Percentiles rank a stretch among this genome's conserved stretches.
These are phyloP conservation scores for Melaleuca quinquenervia DNA, from an alignment of 345 rosid species.

Conservation along the genomic window DNA sequence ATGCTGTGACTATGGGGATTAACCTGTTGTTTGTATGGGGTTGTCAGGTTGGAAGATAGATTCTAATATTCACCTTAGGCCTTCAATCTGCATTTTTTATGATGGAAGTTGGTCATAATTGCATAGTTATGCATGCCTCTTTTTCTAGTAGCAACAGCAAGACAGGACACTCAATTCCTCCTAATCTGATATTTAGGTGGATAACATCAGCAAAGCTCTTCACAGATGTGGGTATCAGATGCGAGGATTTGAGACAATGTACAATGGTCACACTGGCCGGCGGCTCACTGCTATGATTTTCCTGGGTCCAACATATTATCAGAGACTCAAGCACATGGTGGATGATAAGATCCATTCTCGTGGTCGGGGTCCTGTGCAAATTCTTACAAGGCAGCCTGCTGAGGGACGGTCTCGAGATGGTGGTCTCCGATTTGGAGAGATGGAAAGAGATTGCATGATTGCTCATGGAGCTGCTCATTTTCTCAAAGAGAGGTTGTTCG, in stretches of 20 bases:
- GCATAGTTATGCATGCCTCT: not conserved
- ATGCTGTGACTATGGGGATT: not conserved
- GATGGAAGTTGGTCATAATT: not conserved
- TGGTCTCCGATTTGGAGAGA: constrained; percentile 95
- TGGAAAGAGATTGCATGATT: constrained; percentile 98
- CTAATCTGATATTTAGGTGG: constrained; percentile 43
- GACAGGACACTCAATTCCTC: not conserved
- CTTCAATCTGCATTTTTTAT: not conserved
- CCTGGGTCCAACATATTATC: constrained; percentile 97
- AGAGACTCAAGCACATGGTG: constrained; percentile 95
- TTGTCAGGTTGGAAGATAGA: not conserved
- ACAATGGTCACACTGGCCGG: constrained; percentile 93
- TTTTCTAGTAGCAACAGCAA: not conserved
- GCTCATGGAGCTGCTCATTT: constrained; percentile 97
- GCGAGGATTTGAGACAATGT: constrained; percentile 99
- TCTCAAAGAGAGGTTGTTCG: constrained; percentile 88
- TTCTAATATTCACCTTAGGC: not conserved
- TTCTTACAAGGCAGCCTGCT: constrained; percentile 93
- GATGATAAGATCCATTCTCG: constrained; percentile 98
- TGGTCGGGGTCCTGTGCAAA: constrained; percentile 96
- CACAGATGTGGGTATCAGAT: constrained; percentile 97
- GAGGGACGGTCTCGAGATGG: constrained; percentile 99
- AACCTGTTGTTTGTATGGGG: not conserved
- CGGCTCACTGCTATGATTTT: constrained; percentile 81
- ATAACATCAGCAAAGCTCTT: constrained; percentile 93